Conservation (phyloP, 1,284 basidiomycete species). For the Ganoderma multipileum region DNA sequence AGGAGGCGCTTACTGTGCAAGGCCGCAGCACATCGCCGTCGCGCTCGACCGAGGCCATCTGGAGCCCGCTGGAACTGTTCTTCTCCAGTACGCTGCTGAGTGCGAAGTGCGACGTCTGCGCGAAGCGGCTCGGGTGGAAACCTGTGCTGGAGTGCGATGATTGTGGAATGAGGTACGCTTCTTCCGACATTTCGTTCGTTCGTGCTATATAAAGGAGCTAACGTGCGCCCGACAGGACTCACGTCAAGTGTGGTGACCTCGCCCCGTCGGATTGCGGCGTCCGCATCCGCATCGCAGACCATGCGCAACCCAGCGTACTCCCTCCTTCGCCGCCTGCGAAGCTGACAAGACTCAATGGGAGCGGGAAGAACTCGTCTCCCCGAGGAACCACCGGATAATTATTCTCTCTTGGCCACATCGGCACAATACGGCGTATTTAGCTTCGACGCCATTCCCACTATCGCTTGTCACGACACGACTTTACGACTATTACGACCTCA, state of each 20-base stretch:
- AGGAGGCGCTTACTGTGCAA: constrained; percentile 10
- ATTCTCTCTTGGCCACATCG: not conserved
- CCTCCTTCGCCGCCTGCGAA: constrained; percentile 26
- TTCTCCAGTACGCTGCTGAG: constrained; percentile 72
- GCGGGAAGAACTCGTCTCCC: constrained; percentile 24
- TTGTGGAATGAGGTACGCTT: constrained; percentile 72
- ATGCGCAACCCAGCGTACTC: constrained; percentile 12
- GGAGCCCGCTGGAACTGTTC: constrained; percentile 82
- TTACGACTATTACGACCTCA: constrained; percentile 25
- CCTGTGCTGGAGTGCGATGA: constrained; percentile 89
- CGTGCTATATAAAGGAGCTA: constrained; percentile 8
- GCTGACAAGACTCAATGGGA: constrained; percentile 27
- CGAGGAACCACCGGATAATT: constrained; percentile 13
- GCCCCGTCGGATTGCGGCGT: constrained; percentile 80
- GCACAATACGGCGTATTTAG: not conserved
- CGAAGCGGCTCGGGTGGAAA: constrained; percentile 85
- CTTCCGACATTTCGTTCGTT: not conserved
- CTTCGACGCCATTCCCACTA: not conserved
- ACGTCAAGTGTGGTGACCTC: constrained; percentile 83
- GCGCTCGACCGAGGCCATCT: constrained; percentile 48
- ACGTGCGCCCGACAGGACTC: constrained; percentile 56
- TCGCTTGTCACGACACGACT: constrained; percentile 11
- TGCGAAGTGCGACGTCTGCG: constrained; percentile 83
- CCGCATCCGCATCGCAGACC: constrained; percentile 41
- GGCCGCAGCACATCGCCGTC: constrained; percentile 41